phyloP scores from a whole-genome alignment of 2,329 filamentous ascomycete genomes.

The Paecilomyces dactylethromorphus region DNA sequence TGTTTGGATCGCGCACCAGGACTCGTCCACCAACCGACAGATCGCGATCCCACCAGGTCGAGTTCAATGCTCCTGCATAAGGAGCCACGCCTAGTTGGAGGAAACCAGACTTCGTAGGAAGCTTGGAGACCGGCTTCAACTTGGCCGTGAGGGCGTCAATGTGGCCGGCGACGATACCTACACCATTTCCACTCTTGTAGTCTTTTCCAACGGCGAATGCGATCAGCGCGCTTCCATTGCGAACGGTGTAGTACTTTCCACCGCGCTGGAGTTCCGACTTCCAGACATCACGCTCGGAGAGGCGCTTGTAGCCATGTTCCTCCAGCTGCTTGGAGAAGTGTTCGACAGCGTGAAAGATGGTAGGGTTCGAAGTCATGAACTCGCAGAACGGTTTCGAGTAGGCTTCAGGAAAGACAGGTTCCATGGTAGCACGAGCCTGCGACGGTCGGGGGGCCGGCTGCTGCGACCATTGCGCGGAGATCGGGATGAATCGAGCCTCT shows the following conservation, averaged over 20 bases:
- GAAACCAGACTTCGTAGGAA: slow-evolving; percentile 79
- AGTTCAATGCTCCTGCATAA: slow-evolving; percentile 80
- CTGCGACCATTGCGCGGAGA: slow-evolving; percentile 7
- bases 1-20: slow-evolving; percentile 64
- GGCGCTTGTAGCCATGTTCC: slow-evolving; percentile 65
- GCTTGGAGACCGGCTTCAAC: slow-evolving; percentile 82
- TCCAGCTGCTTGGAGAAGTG: slow-evolving; percentile 69
- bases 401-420: slow-evolving; percentile 41
- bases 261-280: slow-evolving; percentile 62
- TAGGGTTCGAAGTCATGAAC: slow-evolving; percentile 85
- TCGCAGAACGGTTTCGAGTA: slow-evolving; percentile 81
- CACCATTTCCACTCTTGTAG: slow-evolving; percentile 78
- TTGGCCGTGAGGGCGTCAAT: slow-evolving; percentile 87
- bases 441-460: slow-evolving; percentile 10
- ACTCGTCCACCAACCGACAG: slow-evolving; percentile 85
- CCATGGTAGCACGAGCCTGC: slow-evolving; percentile 5
- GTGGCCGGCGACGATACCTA: slow-evolving; percentile 84
- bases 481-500: slow-evolving; percentile 12
- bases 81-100: slow-evolving; percentile 85
- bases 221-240: slow-evolving; percentile 80
- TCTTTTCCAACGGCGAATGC: slow-evolving; percentile 76
- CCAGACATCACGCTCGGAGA: slow-evolving; percentile 76
- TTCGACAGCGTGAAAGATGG: slow-evolving; percentile 82
- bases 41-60: slow-evolving; percentile 96
- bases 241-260: slow-evolving; percentile 81